phyloP scores from a whole-genome alignment of 2,329 filamentous ascomycete genomes.

The Aureobasidium namibiae region DNA sequence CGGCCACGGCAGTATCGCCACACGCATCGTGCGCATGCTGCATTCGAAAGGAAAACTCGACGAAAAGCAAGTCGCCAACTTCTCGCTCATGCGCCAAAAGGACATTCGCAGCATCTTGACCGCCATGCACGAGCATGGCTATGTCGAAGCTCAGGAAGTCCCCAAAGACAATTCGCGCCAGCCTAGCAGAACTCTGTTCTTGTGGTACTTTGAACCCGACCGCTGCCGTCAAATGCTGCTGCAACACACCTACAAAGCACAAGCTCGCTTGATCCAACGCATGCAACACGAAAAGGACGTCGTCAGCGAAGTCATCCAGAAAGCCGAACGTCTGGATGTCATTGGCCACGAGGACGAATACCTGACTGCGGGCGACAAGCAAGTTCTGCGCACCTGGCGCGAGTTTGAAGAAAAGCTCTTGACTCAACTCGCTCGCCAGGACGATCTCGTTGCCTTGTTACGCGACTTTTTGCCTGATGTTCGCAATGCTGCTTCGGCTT shows the following conservation, averaged over 20 bases:
- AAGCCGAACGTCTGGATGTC: slow-evolving; percentile 79
- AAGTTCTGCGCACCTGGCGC: slow-evolving; percentile 56
- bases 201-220: slow-evolving; percentile 83
- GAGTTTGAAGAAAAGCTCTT: slow-evolving; percentile 62
- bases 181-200: slow-evolving; percentile 75
- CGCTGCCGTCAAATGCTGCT: slow-evolving; percentile 62
- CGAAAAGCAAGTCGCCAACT: slow-evolving; percentile 75
- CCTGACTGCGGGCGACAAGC: slow-evolving; percentile 64
- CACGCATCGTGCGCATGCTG: slow-evolving; percentile 79
- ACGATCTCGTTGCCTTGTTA: slow-evolving; percentile 76
- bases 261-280: slow-evolving; percentile 77
- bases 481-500: not conserved
- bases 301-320: slow-evolving; percentile 64
- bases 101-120: slow-evolving; percentile 80
- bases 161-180: slow-evolving; percentile 77
- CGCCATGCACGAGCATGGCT: slow-evolving; percentile 75
- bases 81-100: slow-evolving; percentile 75
- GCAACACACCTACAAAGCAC: slow-evolving; percentile 79
- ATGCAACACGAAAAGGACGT: slow-evolving; percentile 66
- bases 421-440: slow-evolving; percentile 69
- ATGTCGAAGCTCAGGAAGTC: slow-evolving; percentile 88
- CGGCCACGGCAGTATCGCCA: slow-evolving; percentile 65
- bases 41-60: slow-evolving; percentile 87
- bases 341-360: slow-evolving; percentile 75
- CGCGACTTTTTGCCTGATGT: slow-evolving; percentile 48